phyloP scores from a whole-genome alignment of 2,329 filamentous ascomycete species.

The Canariomyces notabilis region DNA sequence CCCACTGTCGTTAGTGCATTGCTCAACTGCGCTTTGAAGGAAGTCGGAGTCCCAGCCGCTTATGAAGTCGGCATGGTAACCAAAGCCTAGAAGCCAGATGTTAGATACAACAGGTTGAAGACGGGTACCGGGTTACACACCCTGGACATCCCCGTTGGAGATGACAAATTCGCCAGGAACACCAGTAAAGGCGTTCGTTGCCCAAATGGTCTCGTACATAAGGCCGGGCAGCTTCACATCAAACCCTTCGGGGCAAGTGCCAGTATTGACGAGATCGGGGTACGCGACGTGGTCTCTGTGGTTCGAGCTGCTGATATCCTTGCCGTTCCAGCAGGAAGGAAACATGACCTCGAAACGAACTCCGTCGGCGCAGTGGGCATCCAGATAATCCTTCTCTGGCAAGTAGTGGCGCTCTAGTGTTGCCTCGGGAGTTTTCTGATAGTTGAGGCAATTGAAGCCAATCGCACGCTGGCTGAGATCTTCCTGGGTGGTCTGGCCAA shows the following conservation, averaged over 20 bases:
- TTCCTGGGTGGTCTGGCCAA: constrained; percentile 60
- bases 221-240: constrained; percentile 66
- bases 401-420: constrained; percentile 78
- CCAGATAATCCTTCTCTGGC: constrained; percentile 73
- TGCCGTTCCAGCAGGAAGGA: constrained; percentile 83
- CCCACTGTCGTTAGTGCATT: constrained; percentile 68
- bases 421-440: constrained; percentile 58
- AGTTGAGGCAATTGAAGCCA: constrained; percentile 95
- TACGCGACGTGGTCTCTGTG: constrained; percentile 70
- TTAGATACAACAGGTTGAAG: background rate
- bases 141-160: constrained; percentile 71
- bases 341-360: constrained; percentile 82
- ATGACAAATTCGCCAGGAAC: constrained; percentile 66
- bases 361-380: constrained; percentile 76
- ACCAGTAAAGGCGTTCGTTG: constrained; percentile 60
- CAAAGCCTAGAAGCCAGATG: constrained; percentile 49
- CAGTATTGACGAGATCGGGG: constrained; percentile 69
- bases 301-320: constrained; percentile 49
- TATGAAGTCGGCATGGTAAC: constrained; percentile 77
- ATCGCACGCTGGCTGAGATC: constrained; percentile 74
- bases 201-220: constrained; percentile 82
- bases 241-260: constrained; percentile 66
- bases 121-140: constrained; percentile 36
- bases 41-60: constrained; percentile 68
- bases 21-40: constrained; percentile 66